Conservation (phyloP, 2,329 filamentous ascomycete genomes). For the Karstenula rhodostoma region DNA sequence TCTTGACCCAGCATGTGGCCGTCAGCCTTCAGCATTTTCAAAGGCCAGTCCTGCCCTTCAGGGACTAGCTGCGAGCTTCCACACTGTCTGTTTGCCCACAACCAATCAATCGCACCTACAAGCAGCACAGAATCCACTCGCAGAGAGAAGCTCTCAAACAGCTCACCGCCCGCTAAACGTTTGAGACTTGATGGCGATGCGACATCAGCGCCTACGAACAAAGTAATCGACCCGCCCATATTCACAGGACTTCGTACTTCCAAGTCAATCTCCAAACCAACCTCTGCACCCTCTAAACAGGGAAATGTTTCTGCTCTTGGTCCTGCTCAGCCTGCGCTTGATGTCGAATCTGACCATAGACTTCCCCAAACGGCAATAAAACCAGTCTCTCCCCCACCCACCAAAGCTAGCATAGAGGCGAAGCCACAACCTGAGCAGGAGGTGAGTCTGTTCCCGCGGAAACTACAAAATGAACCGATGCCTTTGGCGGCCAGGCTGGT, state of each 20-base stretch:
- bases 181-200: conserved; percentile 36
- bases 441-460: conserved; percentile 69
- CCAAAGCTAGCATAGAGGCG: conserved; percentile 23
- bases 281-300: conserved; percentile 18
- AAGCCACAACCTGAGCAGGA: conserved; percentile 52
- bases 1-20: conserved; percentile 39
- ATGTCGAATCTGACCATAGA: conserved; percentile 12
- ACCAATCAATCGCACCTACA: conserved; percentile 29
- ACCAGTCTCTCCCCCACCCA: conserved; percentile 43
- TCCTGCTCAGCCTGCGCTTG: conserved; percentile 12
- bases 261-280: conserved; percentile 23
- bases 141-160: conserved; percentile 10
- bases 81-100: conserved; percentile 68
- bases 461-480: conserved; percentile 62
- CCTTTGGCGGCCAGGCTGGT: conserved; percentile 42
- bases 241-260: conserved; percentile 37
- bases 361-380: conserved; percentile 36
- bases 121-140: conserved; percentile 9
- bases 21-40: conserved; percentile 37
- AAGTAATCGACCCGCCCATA: conserved; percentile 22
- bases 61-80: conserved; percentile 59
- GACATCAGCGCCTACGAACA: conserved; percentile 11
- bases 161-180: conserved; percentile 38
- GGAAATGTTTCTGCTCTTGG: conserved; percentile 6
- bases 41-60: conserved; percentile 58